A percentile compares a stretch with the other conserved stretches of the same genome.
These are phyloP conservation scores for Saturnispora gosingensis DNA, from an alignment of 805 yeast genomes.

Conservation along the genomic window DNA sequence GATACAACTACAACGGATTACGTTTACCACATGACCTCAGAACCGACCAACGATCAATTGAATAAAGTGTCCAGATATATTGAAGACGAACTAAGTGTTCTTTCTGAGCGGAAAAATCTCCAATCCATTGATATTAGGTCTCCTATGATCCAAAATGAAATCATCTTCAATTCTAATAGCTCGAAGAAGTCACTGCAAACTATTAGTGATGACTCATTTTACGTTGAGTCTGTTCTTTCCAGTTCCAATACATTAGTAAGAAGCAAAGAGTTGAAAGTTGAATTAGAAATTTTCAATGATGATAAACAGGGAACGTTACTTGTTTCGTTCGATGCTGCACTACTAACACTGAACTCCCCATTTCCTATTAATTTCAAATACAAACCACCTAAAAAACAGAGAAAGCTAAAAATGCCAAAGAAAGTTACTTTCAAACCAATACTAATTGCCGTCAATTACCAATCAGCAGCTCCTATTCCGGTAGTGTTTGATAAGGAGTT, in stretches of 20 bases:
- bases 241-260: background rate
- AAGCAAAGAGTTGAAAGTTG: background rate
- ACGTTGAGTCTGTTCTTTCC: background rate
- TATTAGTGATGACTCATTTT: background rate
- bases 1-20: background rate
- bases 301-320: background rate
- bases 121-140: background rate
- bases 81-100: slow-evolving; percentile 6
- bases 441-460: background rate
- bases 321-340: slow-evolving; percentile 2
- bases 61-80: slow-evolving; percentile 8
- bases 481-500: slow-evolving; percentile 5
- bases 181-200: background rate
- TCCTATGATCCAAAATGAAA: slow-evolving; percentile 8
- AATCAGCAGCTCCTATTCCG: slow-evolving; percentile 4
- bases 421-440: background rate
- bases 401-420: background rate
- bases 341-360: slow-evolving; percentile 1
- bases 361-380: slow-evolving; percentile 3
- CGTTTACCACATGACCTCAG: background rate
- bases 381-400: background rate
- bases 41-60: slow-evolving; percentile 3
- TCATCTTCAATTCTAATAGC: slow-evolving; percentile 7
- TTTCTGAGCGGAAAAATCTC: slow-evolving; percentile 9
- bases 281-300: background rate